Evolutionary conservation across 176 grass and related monocot genomes (phyloP).

Genomic region (Leersia perrieri): DNA sequence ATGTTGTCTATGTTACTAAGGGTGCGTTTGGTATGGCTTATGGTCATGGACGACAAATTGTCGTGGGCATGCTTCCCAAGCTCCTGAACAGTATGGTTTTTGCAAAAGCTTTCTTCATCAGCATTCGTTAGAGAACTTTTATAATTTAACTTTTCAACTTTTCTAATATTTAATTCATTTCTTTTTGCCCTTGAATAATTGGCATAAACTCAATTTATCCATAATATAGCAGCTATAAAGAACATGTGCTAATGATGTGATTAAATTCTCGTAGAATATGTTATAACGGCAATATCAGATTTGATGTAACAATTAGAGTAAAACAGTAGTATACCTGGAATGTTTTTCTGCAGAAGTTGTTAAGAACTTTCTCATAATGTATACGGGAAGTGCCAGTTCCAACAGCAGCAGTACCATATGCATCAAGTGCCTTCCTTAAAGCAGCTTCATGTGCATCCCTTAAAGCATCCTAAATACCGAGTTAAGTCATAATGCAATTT

Average conservation of each 20-base stretch:
- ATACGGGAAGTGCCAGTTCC: constrained; percentile 55
- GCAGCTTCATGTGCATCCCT: constrained; percentile 67
- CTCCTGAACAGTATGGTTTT: too few relatives aligned
- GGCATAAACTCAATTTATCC: too few relatives aligned
- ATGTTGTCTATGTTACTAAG: background rate
- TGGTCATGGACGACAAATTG: too few relatives aligned
- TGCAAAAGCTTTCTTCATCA: too few relatives aligned
- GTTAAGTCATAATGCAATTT: constrained; percentile 9
- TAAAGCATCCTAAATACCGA: constrained; percentile 51
- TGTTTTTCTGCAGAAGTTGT: constrained; percentile 62
- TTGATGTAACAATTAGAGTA: background rate
- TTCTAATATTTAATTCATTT: too few relatives aligned
- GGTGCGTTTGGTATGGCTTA: too few relatives aligned
- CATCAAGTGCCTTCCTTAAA: constrained; percentile 58
- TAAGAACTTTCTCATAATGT: constrained; percentile 69
- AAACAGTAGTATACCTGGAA: constrained; percentile 54
- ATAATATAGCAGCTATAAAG: too few relatives aligned
- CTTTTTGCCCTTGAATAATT: too few relatives aligned
- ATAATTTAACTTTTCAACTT: too few relatives aligned
- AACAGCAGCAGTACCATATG: constrained; percentile 57
- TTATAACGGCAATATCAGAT: background rate
- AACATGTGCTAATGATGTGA: too few relatives aligned
- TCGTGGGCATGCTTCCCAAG: too few relatives aligned
- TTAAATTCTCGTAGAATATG: background rate
- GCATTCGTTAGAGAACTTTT: too few relatives aligned